Base-by-base conservation (phyloP, 2,329 filamentous ascomycete genomes). In the Ophiocordyceps camponoti-floridani region DNA sequence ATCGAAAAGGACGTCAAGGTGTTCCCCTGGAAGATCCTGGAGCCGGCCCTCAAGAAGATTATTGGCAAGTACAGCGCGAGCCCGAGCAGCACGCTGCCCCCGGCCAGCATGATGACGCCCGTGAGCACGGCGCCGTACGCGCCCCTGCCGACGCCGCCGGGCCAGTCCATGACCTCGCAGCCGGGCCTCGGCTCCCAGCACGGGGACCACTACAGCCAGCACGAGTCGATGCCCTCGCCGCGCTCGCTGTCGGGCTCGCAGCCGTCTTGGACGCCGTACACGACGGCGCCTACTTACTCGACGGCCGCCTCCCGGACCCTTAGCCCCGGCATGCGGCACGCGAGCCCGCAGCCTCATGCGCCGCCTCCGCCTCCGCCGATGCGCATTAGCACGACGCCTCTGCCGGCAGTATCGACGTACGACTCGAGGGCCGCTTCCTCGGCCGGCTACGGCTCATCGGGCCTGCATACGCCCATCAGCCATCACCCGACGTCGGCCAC, bases 1-100 rank as follows among this genome's bases (percentile, higher is more conserved):
- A 98, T 98, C 51, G 91, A 96, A 68, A 98, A 98, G 67, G 89
- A 96, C 56, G 88, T 98, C 58, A 98, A 98, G 66, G 91, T 96
- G 12, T 98, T 96, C 57, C 82, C 87, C 4, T 98, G 91, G 91
- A 91, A 87, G 62, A 85, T 91, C 48, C 71, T 98, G 41, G 75
- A 77, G 43, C 75, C 79, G 48, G 89, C 91, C 0, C 72, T 98
- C 51, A 94, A 93, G 73, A 98, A 98, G 70, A 96, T 98, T 56
- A 94, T 98, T 59, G 81, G 85, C 56, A 98, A 98, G 82, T 98
- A 96, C 60, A 73, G 69, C 55, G 69, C 69, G n/a, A 69, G 60
- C 49, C 66, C 66, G 1, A 61, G 61, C 48, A 61, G 61, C 50
- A 59, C 58, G 3, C 47, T 63, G 35, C 57, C 62, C 0, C 58